These are phyloP conservation scores for sweet orange (Citrus sinensis) DNA, from an alignment of 345 rosid species.

Conservation along the genomic window DVS_A1.0 CM039166.1:15453001-15453500, in stretches of 20 bases:
- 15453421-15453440: neutral
- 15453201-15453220: constrained; percentile 38
- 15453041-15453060: neutral
- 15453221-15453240: constrained; percentile 22
- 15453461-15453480: too few relatives aligned
- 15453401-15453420: constrained; percentile 19
- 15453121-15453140: constrained; percentile 29
- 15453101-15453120: constrained; percentile 44
- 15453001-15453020: neutral
- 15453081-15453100: constrained; percentile 37
- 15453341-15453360: constrained; percentile 12
- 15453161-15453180: constrained; percentile 40
- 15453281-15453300: constrained; percentile 36
- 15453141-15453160: constrained; percentile 35
- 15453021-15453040: too few relatives aligned
- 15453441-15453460: too few relatives aligned
- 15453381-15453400: constrained; percentile 13
- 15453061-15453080: constrained; percentile 45
- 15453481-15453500: too few relatives aligned
- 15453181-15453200: constrained; percentile 28
- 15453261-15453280: constrained; percentile 32
- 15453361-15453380: constrained; percentile 21
- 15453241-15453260: constrained; percentile 30
- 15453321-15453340: constrained; percentile 15
- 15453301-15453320: constrained; percentile 39